A percentile compares a stretch with the other conserved stretches of the same genome.
Evolutionary conservation across 306 rosid genomes (phyloP).

Genomic region (Malus sieversii): DNA sequence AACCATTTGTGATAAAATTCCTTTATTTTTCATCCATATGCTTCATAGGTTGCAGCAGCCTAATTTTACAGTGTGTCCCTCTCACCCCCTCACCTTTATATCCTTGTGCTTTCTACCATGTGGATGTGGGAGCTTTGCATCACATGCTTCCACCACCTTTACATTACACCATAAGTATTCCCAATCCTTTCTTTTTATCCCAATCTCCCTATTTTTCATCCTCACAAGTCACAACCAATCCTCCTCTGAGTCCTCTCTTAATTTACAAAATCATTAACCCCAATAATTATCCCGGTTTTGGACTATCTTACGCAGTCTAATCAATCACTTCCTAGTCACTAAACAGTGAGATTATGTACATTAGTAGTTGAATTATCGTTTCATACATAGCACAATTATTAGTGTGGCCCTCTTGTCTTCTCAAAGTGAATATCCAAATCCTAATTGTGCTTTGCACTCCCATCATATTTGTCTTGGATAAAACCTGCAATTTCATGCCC

Average conservation of each 20-base stretch:
- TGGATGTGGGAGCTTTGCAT: constrained; percentile 23
- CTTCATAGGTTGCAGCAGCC: background rate
- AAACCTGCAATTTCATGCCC: constrained; percentile 9
- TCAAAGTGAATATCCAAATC: constrained; percentile 18
- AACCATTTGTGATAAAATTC: too few relatives aligned
- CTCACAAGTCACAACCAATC: constrained; percentile 1
- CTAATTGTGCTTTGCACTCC: constrained; percentile 12
- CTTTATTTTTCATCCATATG: too few relatives aligned
- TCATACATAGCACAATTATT: constrained; percentile 15
- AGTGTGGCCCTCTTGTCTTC: constrained; percentile 19
- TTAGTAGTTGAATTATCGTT: constrained; percentile 13
- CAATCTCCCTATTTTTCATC: constrained; percentile 18
- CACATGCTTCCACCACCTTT: constrained; percentile 45
- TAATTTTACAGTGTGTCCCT: background rate
- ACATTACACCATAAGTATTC: constrained; percentile 30
- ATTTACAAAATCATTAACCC: constrained; percentile 12
- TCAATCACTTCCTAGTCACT: background rate
- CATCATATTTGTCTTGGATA: constrained; percentile 25
- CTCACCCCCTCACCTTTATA: background rate
- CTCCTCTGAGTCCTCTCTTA: background rate
- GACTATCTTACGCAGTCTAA: constrained; percentile 14
- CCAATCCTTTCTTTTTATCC: constrained; percentile 3
- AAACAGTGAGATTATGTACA: constrained; percentile 1
- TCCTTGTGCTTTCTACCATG: constrained; percentile 17
- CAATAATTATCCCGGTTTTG: constrained; percentile 20